Percentiles rank a stretch among this genome's conserved stretches.
phyloP scores from a whole-genome alignment of 225 moss, liverwort and hornwort species.

The Climacium dendroides region DNA sequence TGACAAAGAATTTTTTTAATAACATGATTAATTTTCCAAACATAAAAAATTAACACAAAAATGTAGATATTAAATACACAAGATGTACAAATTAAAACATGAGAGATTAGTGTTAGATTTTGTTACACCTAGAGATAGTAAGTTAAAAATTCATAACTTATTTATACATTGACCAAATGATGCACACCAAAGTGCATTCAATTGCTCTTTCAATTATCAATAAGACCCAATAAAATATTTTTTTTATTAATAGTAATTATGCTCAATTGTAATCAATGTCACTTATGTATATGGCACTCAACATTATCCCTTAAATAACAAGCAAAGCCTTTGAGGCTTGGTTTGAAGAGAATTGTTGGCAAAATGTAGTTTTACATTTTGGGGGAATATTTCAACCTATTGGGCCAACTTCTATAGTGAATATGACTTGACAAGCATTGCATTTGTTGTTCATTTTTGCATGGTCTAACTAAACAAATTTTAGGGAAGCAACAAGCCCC shows the following conservation, averaged over 20 bases:
- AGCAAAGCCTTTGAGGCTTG: fast-evolving
- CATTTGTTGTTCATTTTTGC: neutral
- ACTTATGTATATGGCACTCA: neutral
- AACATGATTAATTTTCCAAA: neutral
- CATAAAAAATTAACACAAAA: neutral
- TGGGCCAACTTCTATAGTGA: fast-evolving
- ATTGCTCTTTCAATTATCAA: neutral
- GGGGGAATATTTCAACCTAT: neutral
- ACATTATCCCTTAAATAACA: neutral
- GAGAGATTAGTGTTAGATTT: neutral
- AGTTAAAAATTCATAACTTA: neutral
- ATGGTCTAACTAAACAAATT: fast-evolving
- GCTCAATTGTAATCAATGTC: fast-evolving
- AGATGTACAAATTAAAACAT: neutral
- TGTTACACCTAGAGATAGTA: neutral
- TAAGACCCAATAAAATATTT: neutral
- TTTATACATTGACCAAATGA: neutral
- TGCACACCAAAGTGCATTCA: neutral
- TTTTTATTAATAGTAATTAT: neutral
- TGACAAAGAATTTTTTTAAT: neutral
- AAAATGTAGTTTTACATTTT: neutral
- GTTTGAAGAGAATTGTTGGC: fast-evolving
- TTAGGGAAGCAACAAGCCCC: neutral
- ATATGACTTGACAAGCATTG: neutral
- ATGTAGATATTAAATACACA: neutral